Conservation (phyloP, 2,329 filamentous ascomycete genomes). For the Tolypocladium amazonense region DNA sequence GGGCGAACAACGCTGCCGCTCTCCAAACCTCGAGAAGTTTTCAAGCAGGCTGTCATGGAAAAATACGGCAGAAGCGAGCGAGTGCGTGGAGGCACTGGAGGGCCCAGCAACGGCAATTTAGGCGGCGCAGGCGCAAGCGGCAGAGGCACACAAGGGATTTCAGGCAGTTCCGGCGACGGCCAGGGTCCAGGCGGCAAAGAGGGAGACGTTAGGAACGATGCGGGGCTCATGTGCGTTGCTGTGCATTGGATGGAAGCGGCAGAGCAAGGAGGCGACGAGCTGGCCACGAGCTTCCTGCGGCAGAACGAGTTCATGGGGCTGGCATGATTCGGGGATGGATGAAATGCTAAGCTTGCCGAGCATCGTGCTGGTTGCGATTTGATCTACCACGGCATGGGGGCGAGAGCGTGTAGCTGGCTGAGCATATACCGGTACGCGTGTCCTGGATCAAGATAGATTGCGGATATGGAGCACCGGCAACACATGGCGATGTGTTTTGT, state of each 20-base stretch:
- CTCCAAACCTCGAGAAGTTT: conserved; percentile 76
- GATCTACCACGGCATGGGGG: background rate
- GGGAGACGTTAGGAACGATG: conserved; percentile 58
- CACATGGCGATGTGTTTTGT: background rate
- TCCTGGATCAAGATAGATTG: background rate
- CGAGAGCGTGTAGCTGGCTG: background rate
- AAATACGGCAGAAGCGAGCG: conserved; percentile 39
- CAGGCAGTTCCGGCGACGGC: conserved; percentile 9
- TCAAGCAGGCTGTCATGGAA: conserved; percentile 79
- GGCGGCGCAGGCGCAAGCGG: conserved; percentile 12
- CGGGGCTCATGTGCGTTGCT: conserved; percentile 83
- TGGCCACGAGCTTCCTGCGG: conserved; percentile 72
- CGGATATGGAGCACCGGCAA: background rate
- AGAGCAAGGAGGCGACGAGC: conserved; percentile 72
- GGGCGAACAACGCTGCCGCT: conserved; percentile 72
- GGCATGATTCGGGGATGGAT: conserved; percentile 9
- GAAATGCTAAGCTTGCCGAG: background rate
- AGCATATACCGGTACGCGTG: background rate
- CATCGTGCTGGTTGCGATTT: background rate
- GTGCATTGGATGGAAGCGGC: conserved; percentile 96
- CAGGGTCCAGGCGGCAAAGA: conserved; percentile 21
- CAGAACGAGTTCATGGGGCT: conserved; percentile 42
- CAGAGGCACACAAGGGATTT: conserved; percentile 10
- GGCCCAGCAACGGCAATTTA: conserved; percentile 10
- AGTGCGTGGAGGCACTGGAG: conserved; percentile 11